Evolutionary conservation across 441 rosid species (phyloP).

Genomic region (Cnidoscolus chayamansa): DNA sequence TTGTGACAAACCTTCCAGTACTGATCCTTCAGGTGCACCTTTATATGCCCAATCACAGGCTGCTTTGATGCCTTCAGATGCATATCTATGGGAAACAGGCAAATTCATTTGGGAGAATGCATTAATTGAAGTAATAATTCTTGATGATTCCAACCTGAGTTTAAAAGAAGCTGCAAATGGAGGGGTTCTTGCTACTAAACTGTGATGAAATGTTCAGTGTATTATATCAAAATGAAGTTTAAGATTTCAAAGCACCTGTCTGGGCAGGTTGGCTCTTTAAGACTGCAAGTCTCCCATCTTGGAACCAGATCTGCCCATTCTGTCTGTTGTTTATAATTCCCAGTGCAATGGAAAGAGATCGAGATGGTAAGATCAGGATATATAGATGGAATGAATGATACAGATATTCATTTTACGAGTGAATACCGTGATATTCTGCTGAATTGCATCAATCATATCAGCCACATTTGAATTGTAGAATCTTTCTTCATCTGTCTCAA

Average conservation of each 20-base stretch:
- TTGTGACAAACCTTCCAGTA: conserved; percentile 49
- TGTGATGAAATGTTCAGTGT: too few relatives aligned
- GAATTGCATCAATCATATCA: conserved; percentile 55
- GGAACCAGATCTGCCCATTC: conserved; percentile 60
- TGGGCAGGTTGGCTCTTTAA: conserved; percentile 51
- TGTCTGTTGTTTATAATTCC: conserved; percentile 33
- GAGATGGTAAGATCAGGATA: too few relatives aligned
- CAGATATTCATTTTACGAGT: neutral
- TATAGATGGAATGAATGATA: neutral
- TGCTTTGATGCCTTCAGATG: conserved; percentile 74
- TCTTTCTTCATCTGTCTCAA: conserved; percentile 61
- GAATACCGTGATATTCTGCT: conserved; percentile 63
- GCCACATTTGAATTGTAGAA: conserved; percentile 47
- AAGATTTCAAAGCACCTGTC: conserved; percentile 36
- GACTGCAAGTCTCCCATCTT: conserved; percentile 63
- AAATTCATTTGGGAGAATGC: neutral
- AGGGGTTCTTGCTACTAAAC: too few relatives aligned
- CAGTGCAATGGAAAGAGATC: too few relatives aligned
- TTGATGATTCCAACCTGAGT: neutral
- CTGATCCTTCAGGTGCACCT: conserved; percentile 54
- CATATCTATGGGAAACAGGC: conserved; percentile 45
- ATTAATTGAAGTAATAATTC: neutral
- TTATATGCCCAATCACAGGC: conserved; percentile 90
- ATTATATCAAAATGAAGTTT: neutral
- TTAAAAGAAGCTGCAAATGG: too few relatives aligned